Conservation (phyloP, 164 flowering plant genomes). For the Macadamia tetraphylla region DNA sequence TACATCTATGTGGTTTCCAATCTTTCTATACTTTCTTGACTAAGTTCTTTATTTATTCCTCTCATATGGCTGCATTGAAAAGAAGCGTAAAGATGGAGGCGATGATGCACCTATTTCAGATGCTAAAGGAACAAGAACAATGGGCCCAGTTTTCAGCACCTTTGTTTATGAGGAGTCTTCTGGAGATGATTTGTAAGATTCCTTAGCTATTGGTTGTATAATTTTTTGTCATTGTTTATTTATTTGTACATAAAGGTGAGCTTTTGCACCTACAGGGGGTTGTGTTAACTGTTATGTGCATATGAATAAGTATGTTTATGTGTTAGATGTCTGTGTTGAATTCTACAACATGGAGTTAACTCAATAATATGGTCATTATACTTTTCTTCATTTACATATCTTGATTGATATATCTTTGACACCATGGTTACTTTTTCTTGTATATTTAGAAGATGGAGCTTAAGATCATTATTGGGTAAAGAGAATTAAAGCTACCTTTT, state of each 20-base stretch:
- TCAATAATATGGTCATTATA: no score
- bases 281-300: no score
- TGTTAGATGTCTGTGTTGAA: no score
- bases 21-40: no score
- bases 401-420: no score
- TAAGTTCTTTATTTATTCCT: not conserved
- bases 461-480: no score
- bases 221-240: not conserved
- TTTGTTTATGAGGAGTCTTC: slow-evolving; percentile 79
- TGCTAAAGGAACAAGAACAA: slow-evolving; percentile 60
- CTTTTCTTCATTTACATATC: no score
- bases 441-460: no score
- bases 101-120: slow-evolving; percentile 30
- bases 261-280: not conserved
- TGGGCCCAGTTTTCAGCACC: slow-evolving; percentile 97
- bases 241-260: not conserved
- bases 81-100: slow-evolving; percentile 46
- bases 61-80: slow-evolving; percentile 7
- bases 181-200: slow-evolving; percentile 68
- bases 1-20: not conserved
- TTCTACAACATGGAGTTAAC: no score
- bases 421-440: no score
- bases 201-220: not conserved
- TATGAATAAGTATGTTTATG: no score
- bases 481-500: no score